Base-by-base conservation (phyloP, 2,329 filamentous ascomycete species). In the Coccinonectria pachysandricola region DNA sequence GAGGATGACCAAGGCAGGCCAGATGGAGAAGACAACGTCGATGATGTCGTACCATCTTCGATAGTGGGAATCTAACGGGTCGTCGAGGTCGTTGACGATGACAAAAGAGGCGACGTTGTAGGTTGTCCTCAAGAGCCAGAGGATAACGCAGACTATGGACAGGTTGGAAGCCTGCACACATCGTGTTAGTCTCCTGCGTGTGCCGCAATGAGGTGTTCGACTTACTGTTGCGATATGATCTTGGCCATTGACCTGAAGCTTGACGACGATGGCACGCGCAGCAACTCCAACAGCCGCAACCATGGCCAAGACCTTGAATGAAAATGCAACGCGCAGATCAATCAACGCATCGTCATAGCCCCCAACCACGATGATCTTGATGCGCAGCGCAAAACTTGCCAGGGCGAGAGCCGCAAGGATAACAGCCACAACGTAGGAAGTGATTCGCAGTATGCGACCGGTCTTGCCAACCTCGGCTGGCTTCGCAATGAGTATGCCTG, bases 1-100 rank as follows among this genome's bases (percentile, higher is more conserved):
- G 6, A 51, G 35, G 3, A 48, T 27, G 6, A 41, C 26, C 15
- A 57, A 45, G 3, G 35, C 28, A 0, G 45, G 38, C 42, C 44
- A 50, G 2, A 32, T 26, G 5, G 22, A 24, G 6, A 53, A 34
- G 20, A 54, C 4, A 11, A 42, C 27, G 2, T 43, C 29, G 12
- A 52, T 19, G 3, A 52, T 33, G 14, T 34, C 21, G 10, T 37
- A 34, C 16, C 35, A 39, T 2, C 12, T 15, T 4, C 32, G n/a
- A 6, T 19, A 35, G 1, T 8, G 1, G 1, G 27, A 20, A 8
- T 26, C 20, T 0, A 26, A 2, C 1, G 16, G 11, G 8, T 40
- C 13, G 5, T n/a, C 17, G 2, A 40, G 15, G n/a, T 41, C 22
- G 7, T 13, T 10, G 23, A 27, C 32, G 6, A 32, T 26, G 13